These are phyloP conservation scores for Chaetomiaceae sp. DNA, from an alignment of 2,329 filamentous ascomycete genomes.

Conservation along the genomic window DNA sequence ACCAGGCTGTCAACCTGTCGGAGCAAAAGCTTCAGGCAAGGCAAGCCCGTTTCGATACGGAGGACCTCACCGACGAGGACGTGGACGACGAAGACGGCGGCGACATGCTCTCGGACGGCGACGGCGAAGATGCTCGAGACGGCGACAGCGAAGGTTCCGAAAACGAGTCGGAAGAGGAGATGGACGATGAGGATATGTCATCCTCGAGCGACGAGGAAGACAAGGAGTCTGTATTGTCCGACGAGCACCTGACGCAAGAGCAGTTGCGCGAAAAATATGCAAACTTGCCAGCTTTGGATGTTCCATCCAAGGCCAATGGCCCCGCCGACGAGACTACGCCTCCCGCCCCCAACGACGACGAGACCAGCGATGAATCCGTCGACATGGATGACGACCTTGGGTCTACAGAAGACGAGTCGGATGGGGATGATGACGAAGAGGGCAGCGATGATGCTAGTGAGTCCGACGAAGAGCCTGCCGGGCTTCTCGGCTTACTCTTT, in stretches of 20 bases:
- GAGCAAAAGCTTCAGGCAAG: constrained; percentile 63
- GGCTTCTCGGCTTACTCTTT: constrained; percentile 54
- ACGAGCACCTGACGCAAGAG: constrained; percentile 64
- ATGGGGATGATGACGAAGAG: constrained; percentile 40
- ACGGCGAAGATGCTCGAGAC: constrained; percentile 31
- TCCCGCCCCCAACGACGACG: constrained; percentile 35
- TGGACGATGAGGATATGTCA: constrained; percentile 52
- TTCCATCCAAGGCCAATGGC: constrained; percentile 27
- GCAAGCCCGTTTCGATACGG: constrained; percentile 50
- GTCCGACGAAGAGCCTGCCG: constrained; percentile 39
- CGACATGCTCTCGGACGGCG: constrained; percentile 40
- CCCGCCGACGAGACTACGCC: constrained; percentile 23
- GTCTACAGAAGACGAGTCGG: constrained; percentile 47
- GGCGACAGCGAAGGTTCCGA: constrained; percentile 29
- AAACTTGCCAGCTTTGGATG: constrained; percentile 50
- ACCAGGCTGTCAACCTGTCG: constrained; percentile 67
- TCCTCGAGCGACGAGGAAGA: constrained; percentile 60
- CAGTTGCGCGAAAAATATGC: constrained; percentile 66
- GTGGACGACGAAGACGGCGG: constrained; percentile 44
- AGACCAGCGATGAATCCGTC: constrained; percentile 60
- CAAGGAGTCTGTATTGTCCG: constrained; percentile 49
- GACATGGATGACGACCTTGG: constrained; percentile 65
- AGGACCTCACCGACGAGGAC: constrained; percentile 40
- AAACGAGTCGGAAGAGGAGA: constrained; percentile 34
- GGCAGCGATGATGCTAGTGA: constrained; percentile 42